Evolutionary conservation across 441 rosid genomes (phyloP), one percentile per base, ranked within the genome.

Genomic region (Brassica balearica): DNA sequence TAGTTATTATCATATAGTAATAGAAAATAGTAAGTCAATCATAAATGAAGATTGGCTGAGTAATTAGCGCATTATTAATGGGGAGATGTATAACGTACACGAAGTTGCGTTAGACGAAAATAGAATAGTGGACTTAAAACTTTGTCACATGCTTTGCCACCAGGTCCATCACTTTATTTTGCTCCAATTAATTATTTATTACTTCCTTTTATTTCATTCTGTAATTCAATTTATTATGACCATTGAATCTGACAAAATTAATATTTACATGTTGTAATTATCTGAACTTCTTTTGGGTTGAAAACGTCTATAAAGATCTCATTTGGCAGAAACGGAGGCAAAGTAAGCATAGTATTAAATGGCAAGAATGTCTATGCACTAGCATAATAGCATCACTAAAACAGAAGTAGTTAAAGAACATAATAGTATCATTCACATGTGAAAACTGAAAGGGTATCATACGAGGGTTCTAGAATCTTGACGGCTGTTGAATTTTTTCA

Each of bases 51-150:
- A 67, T 48, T 51, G 74, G 64, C 17, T 29, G 74, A 78, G 77
- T 61, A 73, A 73, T 61, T 78, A 78, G 68, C 82, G 77, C 70
- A 78, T 11, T 73, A 61, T 34, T 61, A 78, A 41, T 67, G 23
- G 77, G 70, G 36, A 73, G 65, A 17, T 73, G 70, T 73, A 2
- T 36, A 73, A 68, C 82, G 82, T 78, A 68, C 82, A 78, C 78
- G 78, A 73, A 61, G 19, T 51, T 78, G 74, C 15, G 65, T 61
- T 78, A 73, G 71, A 69, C 70, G 65, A 12, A 72, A 61, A 78
- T 25, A 58, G 32, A 77, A 60, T 56, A 58, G 48, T 65, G 81
- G 10, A 46, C 41, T 58, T 67, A 72, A 46, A 14, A 59, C 41
- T 22, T 67, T 22, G 65, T 71, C 81, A 73, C 81, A 78, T 68